Conservation (phyloP, 2,329 filamentous ascomycete genomes). For the Calonectria pseudoreteaudii region DNA sequence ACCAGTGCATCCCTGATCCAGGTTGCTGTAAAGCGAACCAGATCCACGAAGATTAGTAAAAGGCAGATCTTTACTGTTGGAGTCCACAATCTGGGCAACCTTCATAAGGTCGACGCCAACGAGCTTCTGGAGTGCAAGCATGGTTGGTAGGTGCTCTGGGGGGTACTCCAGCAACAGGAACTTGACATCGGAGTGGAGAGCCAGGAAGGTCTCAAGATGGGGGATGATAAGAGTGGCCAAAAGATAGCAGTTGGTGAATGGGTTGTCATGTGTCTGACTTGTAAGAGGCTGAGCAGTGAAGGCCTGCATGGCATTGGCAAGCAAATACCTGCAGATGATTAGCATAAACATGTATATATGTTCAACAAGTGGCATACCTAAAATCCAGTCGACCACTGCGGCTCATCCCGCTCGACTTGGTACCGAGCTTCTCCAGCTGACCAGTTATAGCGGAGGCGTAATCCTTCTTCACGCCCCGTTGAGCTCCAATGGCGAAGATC, state of each 20-base stretch:
- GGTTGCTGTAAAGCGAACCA: conserved; percentile 40
- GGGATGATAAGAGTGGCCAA: conserved; percentile 70
- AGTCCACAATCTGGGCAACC: conserved; percentile 67
- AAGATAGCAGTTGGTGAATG: conserved; percentile 64
- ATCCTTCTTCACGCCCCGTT: conserved; percentile 64
- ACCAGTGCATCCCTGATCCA: conserved; percentile 37
- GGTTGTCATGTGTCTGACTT: conserved; percentile 64
- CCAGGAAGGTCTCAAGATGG: conserved; percentile 70
- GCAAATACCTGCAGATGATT: conserved; percentile 62
- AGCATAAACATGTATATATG: neutral
- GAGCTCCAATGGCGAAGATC: conserved; percentile 70
- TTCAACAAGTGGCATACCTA: conserved; percentile 54
- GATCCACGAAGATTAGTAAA: conserved; percentile 55
- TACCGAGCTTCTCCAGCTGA: conserved; percentile 67
- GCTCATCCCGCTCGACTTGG: conserved; percentile 60
- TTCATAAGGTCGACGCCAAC: conserved; percentile 68
- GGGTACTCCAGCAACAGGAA: conserved; percentile 72
- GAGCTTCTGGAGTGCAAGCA: conserved; percentile 68
- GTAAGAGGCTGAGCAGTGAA: conserved; percentile 64
- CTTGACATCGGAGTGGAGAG: conserved; percentile 62
- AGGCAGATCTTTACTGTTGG: conserved; percentile 52
- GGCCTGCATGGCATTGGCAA: conserved; percentile 70
- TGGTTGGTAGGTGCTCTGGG: conserved; percentile 65
- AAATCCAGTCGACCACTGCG: conserved; percentile 70
- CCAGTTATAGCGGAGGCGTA: conserved; percentile 62